A percentile compares a stretch with the other conserved stretches of the same genome.
Conservation (phyloP, 768 basidiomycete genomes). For the Mrakia blollopis region DNA sequence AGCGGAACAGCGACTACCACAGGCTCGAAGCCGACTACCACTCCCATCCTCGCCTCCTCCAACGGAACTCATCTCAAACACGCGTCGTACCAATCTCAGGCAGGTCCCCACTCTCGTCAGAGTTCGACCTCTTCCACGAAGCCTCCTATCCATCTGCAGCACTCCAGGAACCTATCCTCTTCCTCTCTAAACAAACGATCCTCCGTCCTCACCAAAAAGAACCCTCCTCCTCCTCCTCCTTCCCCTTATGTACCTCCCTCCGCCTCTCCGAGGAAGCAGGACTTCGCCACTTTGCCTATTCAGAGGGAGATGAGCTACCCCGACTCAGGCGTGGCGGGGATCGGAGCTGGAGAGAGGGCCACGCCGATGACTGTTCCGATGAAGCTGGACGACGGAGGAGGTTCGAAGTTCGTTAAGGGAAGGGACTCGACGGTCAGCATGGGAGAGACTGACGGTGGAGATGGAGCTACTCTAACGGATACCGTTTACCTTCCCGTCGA, state of each 20-base stretch:
- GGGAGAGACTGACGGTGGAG: background rate
- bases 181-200: background rate
- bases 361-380: slow-evolving; percentile 2
- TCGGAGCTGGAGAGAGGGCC: background rate
- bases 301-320: background rate
- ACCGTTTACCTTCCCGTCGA: background rate
- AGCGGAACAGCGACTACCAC: background rate
- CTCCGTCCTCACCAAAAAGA: background rate
- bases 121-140: background rate
- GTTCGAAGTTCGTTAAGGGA: background rate
- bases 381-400: background rate
- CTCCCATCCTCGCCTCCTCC: background rate
- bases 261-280: background rate
- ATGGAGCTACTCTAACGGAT: background rate
- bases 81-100: background rate
- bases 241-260: background rate
- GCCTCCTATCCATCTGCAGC: background rate
- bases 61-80: background rate
- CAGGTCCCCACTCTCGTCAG: background rate
- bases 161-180: background rate
- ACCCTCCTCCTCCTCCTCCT: background rate
- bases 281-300: background rate
- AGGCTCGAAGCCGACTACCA: background rate
- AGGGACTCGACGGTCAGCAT: slow-evolving; percentile 4
- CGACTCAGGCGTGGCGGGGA: background rate